These are phyloP conservation scores for Diplodia sapinea DNA, from an alignment of 2,329 filamentous ascomycete genomes.

Conservation along the genomic window DNA sequence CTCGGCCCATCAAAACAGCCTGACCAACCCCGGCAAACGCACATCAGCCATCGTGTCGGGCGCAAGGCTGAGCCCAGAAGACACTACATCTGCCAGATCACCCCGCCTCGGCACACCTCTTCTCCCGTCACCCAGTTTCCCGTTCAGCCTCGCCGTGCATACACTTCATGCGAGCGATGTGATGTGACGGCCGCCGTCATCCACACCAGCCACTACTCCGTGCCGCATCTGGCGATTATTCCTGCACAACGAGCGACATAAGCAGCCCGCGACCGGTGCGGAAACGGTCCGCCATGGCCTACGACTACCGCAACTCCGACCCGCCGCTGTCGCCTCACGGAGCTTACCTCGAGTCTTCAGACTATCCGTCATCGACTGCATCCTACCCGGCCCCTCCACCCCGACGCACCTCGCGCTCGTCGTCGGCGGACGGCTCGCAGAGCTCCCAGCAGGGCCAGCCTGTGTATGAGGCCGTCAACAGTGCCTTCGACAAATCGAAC, in stretches of 20 bases:
- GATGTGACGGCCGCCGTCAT: conserved; percentile 19
- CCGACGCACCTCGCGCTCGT: conserved; percentile 39
- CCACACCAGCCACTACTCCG: conserved; percentile 19
- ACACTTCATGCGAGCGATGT: conserved; percentile 23
- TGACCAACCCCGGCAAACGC: conserved; percentile 4
- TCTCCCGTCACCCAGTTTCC: conserved; percentile 16
- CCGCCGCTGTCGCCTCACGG: conserved; percentile 38
- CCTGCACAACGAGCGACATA: conserved; percentile 28
- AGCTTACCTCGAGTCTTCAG: conserved; percentile 35
- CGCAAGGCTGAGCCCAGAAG: conserved; percentile 24
- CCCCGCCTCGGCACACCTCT: conserved; percentile 23
- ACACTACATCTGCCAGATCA: conserved; percentile 27
- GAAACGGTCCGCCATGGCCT: conserved; percentile 45
- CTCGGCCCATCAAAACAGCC: conserved; percentile 15
- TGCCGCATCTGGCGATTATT: conserved; percentile 18
- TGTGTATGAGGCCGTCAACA: conserved; percentile 63
- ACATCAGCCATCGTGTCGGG: background rate
- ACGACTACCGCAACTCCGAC: conserved; percentile 48
- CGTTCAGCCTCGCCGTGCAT: conserved; percentile 29
- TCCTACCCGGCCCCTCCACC: conserved; percentile 37
- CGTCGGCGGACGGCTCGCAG: conserved; percentile 44
- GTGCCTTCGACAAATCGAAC: conserved; percentile 60
- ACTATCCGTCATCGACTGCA: conserved; percentile 33
- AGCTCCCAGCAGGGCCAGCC: conserved; percentile 47
- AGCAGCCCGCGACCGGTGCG: conserved; percentile 18